Evolutionary conservation across 2,329 filamentous ascomycete genomes (phyloP).

Genomic region (Scedosporium dehoogii): DNA sequence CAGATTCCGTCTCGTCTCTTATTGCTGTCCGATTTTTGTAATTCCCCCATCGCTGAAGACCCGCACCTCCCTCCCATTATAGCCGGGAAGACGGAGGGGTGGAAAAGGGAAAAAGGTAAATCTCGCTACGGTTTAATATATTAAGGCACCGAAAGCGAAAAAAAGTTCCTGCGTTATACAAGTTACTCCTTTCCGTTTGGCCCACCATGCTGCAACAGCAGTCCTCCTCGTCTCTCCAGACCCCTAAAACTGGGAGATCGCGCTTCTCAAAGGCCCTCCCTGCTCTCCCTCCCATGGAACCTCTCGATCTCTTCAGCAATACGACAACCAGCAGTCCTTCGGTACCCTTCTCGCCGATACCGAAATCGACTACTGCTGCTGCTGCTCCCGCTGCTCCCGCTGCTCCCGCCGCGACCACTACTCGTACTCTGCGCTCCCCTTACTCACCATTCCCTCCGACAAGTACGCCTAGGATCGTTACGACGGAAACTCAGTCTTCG

Average conservation of each 20-base stretch:
- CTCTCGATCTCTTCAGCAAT: conserved; percentile 6
- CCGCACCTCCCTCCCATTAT: conserved; percentile 1
- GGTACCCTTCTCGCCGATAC: background rate
- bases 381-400: background rate
- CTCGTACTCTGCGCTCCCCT: background rate
- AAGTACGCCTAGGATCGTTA: background rate
- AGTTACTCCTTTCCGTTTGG: background rate
- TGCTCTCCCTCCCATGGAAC: conserved; percentile 30
- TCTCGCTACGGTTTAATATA: conserved; percentile 1
- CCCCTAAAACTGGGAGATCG: conserved; percentile 33
- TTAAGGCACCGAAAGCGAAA: conserved; percentile 1
- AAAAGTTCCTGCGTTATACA: background rate
- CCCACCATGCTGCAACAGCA: conserved; percentile 9
- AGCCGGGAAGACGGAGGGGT: background rate
- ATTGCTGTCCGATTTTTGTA: background rate
- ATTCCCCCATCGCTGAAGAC: background rate
- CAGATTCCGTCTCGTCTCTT: background rate
- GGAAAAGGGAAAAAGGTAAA: background rate
- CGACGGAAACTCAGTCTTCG: conserved; percentile 13
- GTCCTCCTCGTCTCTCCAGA: conserved; percentile 14
- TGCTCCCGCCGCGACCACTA: background rate
- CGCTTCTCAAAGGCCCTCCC: conserved; percentile 51
- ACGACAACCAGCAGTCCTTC: background rate
- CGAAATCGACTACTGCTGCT: background rate
- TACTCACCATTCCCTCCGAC: conserved; percentile 1